phyloP scores from a whole-genome alignment of 208 protist species.

The Leishmania braziliensis region DNA sequence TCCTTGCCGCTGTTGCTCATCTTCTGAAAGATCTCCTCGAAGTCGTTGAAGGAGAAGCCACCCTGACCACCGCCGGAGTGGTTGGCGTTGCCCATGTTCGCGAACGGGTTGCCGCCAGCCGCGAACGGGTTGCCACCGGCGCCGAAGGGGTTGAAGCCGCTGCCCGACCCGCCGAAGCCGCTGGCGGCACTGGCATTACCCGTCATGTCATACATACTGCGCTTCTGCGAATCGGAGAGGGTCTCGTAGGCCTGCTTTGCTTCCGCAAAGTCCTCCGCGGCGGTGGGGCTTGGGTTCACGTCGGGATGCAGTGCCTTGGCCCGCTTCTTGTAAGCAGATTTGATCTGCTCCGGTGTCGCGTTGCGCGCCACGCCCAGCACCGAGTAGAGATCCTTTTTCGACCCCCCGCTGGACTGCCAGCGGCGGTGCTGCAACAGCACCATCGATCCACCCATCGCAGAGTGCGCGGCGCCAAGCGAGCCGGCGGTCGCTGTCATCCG shows the following conservation, averaged over 20 bases:
- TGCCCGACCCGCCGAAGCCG: conserved; percentile 43
- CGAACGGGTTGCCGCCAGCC: conserved; percentile 64
- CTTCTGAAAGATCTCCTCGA: conserved; percentile 90
- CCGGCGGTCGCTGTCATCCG: not conserved
- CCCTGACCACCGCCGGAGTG: conserved; percentile 35
- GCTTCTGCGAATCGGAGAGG: conserved; percentile 89
- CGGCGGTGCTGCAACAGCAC: conserved; percentile 12
- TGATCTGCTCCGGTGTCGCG: conserved; percentile 84
- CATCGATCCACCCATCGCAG: conserved; percentile 8
- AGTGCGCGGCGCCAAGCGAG: not conserved
- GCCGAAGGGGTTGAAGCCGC: conserved; percentile 61
- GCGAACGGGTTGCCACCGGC: conserved; percentile 53
- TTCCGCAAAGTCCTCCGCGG: conserved; percentile 87
- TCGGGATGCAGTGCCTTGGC: conserved; percentile 90
- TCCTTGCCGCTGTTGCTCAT: conserved; percentile 85
- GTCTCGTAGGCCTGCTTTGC: conserved; percentile 92
- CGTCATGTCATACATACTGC: conserved; percentile 92
- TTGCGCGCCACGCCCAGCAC: conserved; percentile 81
- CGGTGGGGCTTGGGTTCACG: conserved; percentile 79
- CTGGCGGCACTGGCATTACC: conserved; percentile 75
- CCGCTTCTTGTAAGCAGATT: conserved; percentile 84
- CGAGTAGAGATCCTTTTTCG: conserved; percentile 82
- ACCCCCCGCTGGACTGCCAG: conserved; percentile 30
- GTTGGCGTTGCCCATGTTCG: conserved; percentile 28
- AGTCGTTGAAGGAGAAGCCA: conserved; percentile 88